Base-by-base conservation (phyloP, 192 early-diverging fungal species). In the Geranomyces variabilis region DNA sequence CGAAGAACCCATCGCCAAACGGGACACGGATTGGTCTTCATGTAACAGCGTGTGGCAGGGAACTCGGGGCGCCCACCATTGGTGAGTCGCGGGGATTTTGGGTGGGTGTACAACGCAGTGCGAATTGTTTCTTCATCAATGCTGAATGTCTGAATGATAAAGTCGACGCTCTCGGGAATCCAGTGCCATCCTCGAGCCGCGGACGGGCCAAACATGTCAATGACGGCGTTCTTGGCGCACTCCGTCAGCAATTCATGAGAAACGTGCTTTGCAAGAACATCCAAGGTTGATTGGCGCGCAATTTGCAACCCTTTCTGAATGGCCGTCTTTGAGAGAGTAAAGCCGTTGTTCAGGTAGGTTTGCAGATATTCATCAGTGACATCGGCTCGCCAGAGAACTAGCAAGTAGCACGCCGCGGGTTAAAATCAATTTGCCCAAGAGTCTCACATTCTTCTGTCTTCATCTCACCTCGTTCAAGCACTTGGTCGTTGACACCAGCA, bases 121-220 rank as follows among this genome's bases (percentile, higher is more conserved):
- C 55, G 64, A 59, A 82, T 76, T 0, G 51, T 53, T 19, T 76
- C 75, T 10, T 77, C 73, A 8, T 70, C 53, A 63, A 83, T 81
- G 33, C 59, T 22, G 57, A 83, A 83, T 17, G 48, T 28, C 30
- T 34, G 14, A 12, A 49, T 66, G 43, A 82, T 51, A 61, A 75
- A 80, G 47, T 80, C 78, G n/a, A 75, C 64, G 17, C 73, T 63
- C 48, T 79, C 77, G 22, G 75, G 58, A 7, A 73, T 74, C 53
- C 77, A 82, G 28, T 57, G 76, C 81, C 81, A 82, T 4, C 72
- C 73, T 21, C 81, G 66, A 28, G 56, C 68, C 14, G 63, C 75
- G 6, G 60, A 51, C 3, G 84, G 84, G 0, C 84, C 84, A 73
- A 86, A 78, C 70, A 86, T 77, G 60, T 86, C 84, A 29, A 70